Conservation (phyloP, 2,329 filamentous ascomycete species). For the Clonostachys solani region DNA sequence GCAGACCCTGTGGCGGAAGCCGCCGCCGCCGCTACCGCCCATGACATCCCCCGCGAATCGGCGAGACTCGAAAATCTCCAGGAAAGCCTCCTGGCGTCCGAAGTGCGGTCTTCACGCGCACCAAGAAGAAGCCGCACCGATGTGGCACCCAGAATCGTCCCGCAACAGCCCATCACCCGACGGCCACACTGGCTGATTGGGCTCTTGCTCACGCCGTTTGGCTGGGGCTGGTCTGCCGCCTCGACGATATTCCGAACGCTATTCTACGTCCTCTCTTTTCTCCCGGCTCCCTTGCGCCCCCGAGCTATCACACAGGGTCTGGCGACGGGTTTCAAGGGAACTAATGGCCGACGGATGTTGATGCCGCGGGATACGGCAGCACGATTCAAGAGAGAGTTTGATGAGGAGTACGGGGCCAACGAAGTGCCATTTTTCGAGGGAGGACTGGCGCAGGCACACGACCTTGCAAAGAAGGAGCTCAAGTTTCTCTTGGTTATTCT, state of each 20-base stretch:
- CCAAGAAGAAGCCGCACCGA: slow-evolving; percentile 36
- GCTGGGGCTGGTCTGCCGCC: slow-evolving; percentile 68
- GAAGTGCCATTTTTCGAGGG: slow-evolving; percentile 77
- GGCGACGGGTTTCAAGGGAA: slow-evolving; percentile 49
- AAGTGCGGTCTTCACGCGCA: slow-evolving; percentile 11
- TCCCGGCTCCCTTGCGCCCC: slow-evolving; percentile 62
- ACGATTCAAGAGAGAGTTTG: slow-evolving; percentile 87
- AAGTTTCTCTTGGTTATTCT: slow-evolving; percentile 89
- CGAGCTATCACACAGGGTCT: slow-evolving; percentile 50
- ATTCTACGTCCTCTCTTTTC: slow-evolving; percentile 73
- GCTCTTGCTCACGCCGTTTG: slow-evolving; percentile 77
- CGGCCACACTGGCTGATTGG: slow-evolving; percentile 72
- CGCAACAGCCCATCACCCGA: slow-evolving; percentile 65
- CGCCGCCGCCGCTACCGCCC: slow-evolving; percentile 48
- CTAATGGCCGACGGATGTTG: slow-evolving; percentile 68
- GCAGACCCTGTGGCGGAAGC: slow-evolving; percentile 78
- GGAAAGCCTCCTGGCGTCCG: slow-evolving; percentile 43
- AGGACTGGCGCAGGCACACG: slow-evolving; percentile 87
- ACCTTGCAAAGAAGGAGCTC: slow-evolving; percentile 83
- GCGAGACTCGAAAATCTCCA: slow-evolving; percentile 71
- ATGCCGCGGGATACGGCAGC: slow-evolving; percentile 84
- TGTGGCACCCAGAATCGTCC: slow-evolving; percentile 81
- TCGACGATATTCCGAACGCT: slow-evolving; percentile 68
- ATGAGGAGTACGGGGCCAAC: slow-evolving; percentile 81
- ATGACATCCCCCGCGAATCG: slow-evolving; percentile 58